Evolutionary conservation across 345 rosid species (phyloP).

Genomic region (Melaleuca alternifolia): DNA sequence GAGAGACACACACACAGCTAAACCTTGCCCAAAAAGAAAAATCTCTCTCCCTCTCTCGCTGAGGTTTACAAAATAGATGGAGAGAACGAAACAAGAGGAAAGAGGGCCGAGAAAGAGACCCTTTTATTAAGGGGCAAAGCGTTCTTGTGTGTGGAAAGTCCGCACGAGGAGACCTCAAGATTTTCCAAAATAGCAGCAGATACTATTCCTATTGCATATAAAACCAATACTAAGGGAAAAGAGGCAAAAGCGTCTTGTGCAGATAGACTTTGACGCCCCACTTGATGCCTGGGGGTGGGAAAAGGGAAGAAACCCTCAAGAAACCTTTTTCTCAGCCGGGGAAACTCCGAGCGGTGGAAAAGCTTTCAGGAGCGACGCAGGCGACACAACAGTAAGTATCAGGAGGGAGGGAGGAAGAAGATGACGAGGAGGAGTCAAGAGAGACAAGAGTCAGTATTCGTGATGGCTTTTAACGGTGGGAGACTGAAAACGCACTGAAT

Average conservation of each 20-base stretch:
- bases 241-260: neutral
- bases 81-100: neutral
- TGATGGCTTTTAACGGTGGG: neutral
- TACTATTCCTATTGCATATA: neutral
- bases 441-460: neutral
- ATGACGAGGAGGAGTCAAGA: neutral
- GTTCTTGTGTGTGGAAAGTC: neutral
- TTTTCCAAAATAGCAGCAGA: neutral
- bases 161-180: neutral
- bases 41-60: neutral
- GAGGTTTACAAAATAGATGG: neutral
- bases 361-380: neutral
- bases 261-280: neutral
- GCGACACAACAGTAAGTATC: neutral
- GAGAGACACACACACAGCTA: neutral
- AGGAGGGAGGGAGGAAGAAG: neutral
- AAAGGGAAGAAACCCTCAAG: neutral
- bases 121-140: neutral
- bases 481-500: neutral
- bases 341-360: neutral
- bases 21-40: neutral
- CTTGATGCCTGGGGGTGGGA: neutral
- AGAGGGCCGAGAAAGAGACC: neutral
- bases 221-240: neutral
- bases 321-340: neutral